Conservation (phyloP, 148 eudicot genomes). For the Diospyros lotus region DNA sequence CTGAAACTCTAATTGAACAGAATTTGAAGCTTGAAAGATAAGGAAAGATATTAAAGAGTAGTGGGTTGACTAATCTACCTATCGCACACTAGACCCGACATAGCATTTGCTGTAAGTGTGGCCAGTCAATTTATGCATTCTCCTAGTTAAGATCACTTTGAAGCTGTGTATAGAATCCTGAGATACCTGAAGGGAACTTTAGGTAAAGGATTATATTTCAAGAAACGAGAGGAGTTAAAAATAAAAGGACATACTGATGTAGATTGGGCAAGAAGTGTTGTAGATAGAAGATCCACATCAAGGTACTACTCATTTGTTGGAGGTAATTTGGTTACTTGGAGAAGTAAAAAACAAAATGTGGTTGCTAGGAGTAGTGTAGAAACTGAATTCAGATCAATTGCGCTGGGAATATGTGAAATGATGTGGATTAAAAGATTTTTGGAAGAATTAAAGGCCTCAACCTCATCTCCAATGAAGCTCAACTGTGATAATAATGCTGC, state of each 20-base stretch:
- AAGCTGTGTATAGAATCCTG: neutral
- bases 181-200: neutral
- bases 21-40: neutral
- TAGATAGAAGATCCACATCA: neutral
- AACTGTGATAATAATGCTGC: neutral
- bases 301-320: neutral
- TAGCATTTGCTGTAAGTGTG: neutral
- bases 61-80: neutral
- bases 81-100: neutral
- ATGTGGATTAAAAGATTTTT: neutral
- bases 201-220: neutral
- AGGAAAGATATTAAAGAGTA: neutral
- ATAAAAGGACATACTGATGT: neutral
- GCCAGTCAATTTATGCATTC: neutral
- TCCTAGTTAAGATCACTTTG: neutral
- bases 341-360: neutral
- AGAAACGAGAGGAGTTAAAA: neutral
- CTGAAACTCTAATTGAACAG: neutral
- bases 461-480: neutral
- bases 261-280: neutral
- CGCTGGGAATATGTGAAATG: neutral
- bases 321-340: constrained; percentile 1
- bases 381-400: neutral
- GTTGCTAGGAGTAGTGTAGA: neutral
- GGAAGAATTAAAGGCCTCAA: neutral